These are phyloP conservation scores for Cokeromyces recurvatus DNA, from an alignment of 371 early-diverging fungal genomes.

Conservation along the genomic window DNA sequence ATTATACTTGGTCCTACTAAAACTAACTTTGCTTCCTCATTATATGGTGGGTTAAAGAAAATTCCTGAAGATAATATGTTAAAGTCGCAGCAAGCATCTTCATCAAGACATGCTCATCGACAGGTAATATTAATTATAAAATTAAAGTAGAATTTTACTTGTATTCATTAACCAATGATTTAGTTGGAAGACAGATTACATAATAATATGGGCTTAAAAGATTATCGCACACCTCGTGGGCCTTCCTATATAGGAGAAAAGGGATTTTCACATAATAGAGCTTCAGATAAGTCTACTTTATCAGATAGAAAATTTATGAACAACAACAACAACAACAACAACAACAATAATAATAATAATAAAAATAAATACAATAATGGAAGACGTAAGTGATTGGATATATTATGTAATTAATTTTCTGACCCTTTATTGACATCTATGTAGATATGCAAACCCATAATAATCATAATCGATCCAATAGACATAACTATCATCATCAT, in stretches of 20 bases:
- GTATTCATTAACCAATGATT: neutral
- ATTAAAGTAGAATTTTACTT: constrained; percentile 5
- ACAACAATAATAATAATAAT: neutral
- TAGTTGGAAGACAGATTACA: constrained; percentile 12
- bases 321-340: constrained; percentile 6
- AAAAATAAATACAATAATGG: neutral
- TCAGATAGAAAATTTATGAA: constrained; percentile 14
- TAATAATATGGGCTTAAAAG: constrained; percentile 9
- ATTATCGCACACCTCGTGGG: constrained; percentile 21
- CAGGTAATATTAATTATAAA: constrained; percentile 12
- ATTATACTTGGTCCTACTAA: constrained; percentile 56
- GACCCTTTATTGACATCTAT: too few relatives aligned
- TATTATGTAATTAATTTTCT: too few relatives aligned
- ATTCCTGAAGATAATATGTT: constrained; percentile 30
- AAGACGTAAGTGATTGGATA: too few relatives aligned
- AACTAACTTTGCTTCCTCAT: constrained; percentile 54
- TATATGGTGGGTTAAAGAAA: constrained; percentile 47
- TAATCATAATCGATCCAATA: too few relatives aligned
- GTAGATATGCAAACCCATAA: too few relatives aligned
- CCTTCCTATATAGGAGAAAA: constrained; percentile 25
- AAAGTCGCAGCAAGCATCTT: constrained; percentile 6
- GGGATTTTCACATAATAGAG: constrained; percentile 21
- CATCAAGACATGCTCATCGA: constrained; percentile 18
- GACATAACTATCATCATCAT: too few relatives aligned
- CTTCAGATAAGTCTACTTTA: constrained; percentile 9